phyloP scores from a whole-genome alignment of 2,329 filamentous ascomycete species.

The Fusarium sp. region DNA sequence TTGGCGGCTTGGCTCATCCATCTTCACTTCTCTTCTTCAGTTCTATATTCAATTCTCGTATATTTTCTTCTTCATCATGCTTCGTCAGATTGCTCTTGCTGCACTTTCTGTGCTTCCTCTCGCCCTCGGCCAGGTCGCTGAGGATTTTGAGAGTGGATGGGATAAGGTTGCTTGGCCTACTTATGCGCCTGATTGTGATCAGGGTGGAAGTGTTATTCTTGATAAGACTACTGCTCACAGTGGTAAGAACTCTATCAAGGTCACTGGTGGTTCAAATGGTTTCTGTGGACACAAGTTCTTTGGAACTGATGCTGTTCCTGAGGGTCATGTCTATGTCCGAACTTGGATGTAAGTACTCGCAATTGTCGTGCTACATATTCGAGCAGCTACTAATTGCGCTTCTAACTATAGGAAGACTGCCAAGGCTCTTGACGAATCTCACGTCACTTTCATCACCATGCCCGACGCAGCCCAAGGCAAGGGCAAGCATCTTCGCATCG shows the following conservation, averaged over 20 bases:
- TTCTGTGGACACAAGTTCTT: conserved; percentile 72
- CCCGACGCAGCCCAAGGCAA: conserved; percentile 65
- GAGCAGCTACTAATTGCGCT: background rate
- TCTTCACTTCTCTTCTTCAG: conserved; percentile 1
- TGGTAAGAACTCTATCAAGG: conserved; percentile 65
- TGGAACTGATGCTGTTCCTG: conserved; percentile 66
- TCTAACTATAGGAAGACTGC: conserved; percentile 61
- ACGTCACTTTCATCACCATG: conserved; percentile 74
- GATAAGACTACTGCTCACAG: conserved; percentile 67
- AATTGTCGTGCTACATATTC: background rate
- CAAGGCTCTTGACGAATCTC: conserved; percentile 66
- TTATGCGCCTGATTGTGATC: conserved; percentile 69
- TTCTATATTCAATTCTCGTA: background rate
- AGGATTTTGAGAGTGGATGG: conserved; percentile 69
- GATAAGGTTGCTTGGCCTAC: conserved; percentile 67
- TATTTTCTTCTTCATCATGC: conserved; percentile 10
- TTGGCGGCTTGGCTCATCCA: conserved; percentile 16
- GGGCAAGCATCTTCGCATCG: conserved; percentile 71
- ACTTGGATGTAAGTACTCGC: conserved; percentile 65
- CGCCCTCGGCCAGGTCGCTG: conserved; percentile 63
- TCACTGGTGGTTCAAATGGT: conserved; percentile 61
- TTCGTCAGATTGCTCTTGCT: conserved; percentile 56
- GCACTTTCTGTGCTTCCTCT: conserved; percentile 59
- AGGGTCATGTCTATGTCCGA: conserved; percentile 67
- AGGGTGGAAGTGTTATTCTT: conserved; percentile 66